Evolutionary conservation across 352 stramenopile species (phyloP).

Genomic region (Phytophthora vignae): DNA sequence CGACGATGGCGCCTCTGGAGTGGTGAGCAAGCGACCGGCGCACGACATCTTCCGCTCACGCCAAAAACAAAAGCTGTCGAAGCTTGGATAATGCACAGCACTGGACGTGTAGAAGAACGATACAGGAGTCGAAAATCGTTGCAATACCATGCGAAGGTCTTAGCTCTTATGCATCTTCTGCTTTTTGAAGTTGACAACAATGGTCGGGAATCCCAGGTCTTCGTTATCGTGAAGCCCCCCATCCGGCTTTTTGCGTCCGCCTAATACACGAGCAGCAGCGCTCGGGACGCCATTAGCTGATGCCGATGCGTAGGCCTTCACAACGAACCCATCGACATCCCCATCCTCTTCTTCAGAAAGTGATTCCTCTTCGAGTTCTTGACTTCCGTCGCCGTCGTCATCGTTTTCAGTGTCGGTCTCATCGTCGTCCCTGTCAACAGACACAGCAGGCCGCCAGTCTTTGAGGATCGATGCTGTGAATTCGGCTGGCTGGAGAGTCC

Average conservation of each 20-base stretch:
- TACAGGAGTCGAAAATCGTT: conserved; percentile 7
- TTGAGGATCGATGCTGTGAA: conserved; percentile 35
- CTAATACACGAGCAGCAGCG: neutral
- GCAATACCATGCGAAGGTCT: conserved; percentile 17
- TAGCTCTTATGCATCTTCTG: conserved; percentile 51
- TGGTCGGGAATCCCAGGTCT: conserved; percentile 44
- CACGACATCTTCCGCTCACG: conserved; percentile 89
- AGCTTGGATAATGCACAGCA: conserved; percentile 56
- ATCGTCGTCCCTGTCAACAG: conserved; percentile 29
- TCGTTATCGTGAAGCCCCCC: conserved; percentile 44
- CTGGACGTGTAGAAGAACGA: conserved; percentile 17
- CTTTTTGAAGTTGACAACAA: conserved; percentile 53
- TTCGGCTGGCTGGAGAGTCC: conserved; percentile 35
- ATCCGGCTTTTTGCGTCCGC: conserved; percentile 19
- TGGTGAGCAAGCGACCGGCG: conserved; percentile 83
- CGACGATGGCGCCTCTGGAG: conserved; percentile 53
- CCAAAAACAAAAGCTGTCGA: conserved; percentile 88
- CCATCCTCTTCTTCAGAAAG: conserved; percentile 46
- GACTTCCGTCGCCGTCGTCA: conserved; percentile 31
- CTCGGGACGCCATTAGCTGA: conserved; percentile 4
- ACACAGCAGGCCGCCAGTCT: conserved; percentile 42
- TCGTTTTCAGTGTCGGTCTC: conserved; percentile 48
- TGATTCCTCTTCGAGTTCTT: conserved; percentile 44
- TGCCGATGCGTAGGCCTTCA: conserved; percentile 23
- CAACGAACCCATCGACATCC: conserved; percentile 30